Percentiles rank a stretch among this genome's conserved stretches.
Conservation (phyloP, 768 basidiomycete species). For the Leucosporidium scottii region DNA sequence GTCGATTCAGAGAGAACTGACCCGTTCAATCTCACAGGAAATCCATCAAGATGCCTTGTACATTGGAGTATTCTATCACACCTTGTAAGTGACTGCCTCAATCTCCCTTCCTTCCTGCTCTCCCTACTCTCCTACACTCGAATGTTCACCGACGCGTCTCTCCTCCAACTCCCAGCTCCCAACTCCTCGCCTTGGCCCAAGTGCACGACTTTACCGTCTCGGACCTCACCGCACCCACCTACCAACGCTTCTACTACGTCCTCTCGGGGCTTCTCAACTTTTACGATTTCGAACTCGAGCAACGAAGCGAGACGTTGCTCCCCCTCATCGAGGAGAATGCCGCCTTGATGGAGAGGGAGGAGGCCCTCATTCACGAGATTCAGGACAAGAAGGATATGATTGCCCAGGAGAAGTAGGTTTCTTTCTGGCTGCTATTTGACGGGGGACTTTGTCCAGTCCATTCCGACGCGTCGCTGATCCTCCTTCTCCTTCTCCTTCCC, state of each 20-base stretch:
- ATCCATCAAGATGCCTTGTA: slow-evolving; percentile 34
- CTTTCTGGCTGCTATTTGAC: too few relatives aligned
- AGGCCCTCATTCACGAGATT: neutral
- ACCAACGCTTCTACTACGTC: slow-evolving; percentile 21
- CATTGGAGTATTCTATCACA: slow-evolving; percentile 28
- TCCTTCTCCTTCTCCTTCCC: too few relatives aligned
- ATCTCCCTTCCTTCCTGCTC: too few relatives aligned
- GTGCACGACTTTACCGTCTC: slow-evolving; percentile 34
- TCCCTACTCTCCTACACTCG: neutral
- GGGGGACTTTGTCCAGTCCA: too few relatives aligned
- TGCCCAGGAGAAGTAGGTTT: too few relatives aligned
- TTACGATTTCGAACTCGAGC: slow-evolving; percentile 35
- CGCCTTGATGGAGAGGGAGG: neutral
- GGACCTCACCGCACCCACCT: slow-evolving; percentile 33
- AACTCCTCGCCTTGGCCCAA: slow-evolving; percentile 28
- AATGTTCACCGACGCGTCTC: neutral
- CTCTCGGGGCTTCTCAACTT: slow-evolving; percentile 37
- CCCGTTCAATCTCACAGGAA: slow-evolving; percentile 8
- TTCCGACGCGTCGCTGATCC: too few relatives aligned
- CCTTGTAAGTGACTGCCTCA: slow-evolving; percentile 23
- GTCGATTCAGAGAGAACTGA: neutral
- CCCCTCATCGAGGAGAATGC: slow-evolving; percentile 24
- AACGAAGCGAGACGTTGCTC: slow-evolving; percentile 13
- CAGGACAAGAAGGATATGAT: too few relatives aligned
- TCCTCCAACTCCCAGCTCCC: slow-evolving; percentile 23